Conservation (phyloP, 441 rosid genomes). For the Eruca vesicaria region DNA sequence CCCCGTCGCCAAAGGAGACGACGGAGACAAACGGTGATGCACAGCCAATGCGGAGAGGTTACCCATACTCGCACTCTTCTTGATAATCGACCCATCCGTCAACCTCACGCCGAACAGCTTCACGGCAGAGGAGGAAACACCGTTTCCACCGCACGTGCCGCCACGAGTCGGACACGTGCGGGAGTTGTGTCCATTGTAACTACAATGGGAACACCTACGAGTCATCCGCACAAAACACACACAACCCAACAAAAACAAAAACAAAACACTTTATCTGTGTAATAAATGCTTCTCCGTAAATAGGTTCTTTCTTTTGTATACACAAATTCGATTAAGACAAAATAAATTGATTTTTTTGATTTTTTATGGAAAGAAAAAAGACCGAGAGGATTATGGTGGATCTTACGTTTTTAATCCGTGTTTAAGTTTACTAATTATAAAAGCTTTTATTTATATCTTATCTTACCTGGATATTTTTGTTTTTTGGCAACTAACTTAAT, state of each 20-base stretch:
- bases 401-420: conserved; percentile 25
- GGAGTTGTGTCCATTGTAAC: conserved; percentile 91
- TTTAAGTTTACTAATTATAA: conserved; percentile 20
- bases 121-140: conserved; percentile 36
- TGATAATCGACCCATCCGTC: conserved; percentile 89
- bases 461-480: conserved; percentile 15
- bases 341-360: background rate
- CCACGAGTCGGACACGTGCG: conserved; percentile 80
- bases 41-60: conserved; percentile 63
- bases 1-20: conserved; percentile 64
- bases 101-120: conserved; percentile 87
- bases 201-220: conserved; percentile 96
- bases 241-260: background rate
- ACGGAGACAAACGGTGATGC: conserved; percentile 60
- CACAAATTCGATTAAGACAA: background rate
- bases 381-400: conserved; percentile 33
- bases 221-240: conserved; percentile 46
- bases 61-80: conserved; percentile 96
- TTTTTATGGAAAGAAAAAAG: conserved; percentile 19
- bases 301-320: too few species aligned
- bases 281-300: conserved; percentile 16
- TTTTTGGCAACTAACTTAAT: background rate
- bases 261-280: too few species aligned
- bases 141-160: conserved; percentile 30
- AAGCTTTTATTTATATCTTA: conserved; percentile 6